Evolutionary conservation across 768 basidiomycete genomes (phyloP).

Genomic region (Phanerodontia chrysosporium): DNA sequence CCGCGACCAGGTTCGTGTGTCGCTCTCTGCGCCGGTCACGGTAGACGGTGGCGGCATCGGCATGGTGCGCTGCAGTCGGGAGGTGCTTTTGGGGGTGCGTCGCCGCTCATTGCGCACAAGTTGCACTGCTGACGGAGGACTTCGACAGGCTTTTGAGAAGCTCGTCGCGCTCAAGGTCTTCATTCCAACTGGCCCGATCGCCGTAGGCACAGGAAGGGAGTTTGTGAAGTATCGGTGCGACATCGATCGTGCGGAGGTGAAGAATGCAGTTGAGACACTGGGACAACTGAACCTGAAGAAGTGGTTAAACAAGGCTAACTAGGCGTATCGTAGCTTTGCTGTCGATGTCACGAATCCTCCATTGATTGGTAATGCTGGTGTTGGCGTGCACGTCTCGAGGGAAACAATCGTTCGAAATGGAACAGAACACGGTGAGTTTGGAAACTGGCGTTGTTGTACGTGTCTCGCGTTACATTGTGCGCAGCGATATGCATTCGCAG

Average conservation of each 20-base stretch:
- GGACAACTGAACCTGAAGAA: constrained; percentile 72
- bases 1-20: constrained; percentile 67
- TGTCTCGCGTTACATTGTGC: too few relatives aligned
- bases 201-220: constrained; percentile 51
- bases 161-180: constrained; percentile 59
- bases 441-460: too few relatives aligned
- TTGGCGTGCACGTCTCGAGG: too few relatives aligned
- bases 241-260: constrained; percentile 61
- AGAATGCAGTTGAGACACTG: constrained; percentile 57
- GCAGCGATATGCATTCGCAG: too few relatives aligned
- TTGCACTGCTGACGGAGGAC: neutral
- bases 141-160: constrained; percentile 68
- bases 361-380: too few relatives aligned
- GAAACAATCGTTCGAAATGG: too few relatives aligned
- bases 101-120: neutral
- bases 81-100: constrained; percentile 64
- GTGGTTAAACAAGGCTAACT: constrained; percentile 63
- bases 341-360: neutral
- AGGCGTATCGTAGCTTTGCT: neutral
- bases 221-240: constrained; percentile 74
- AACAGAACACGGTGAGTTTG: too few relatives aligned
- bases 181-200: constrained; percentile 42
- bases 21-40: constrained; percentile 70
- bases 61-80: constrained; percentile 62
- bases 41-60: constrained; percentile 70